These are phyloP conservation scores for Saccharomyces jurei DNA, from an alignment of 805 yeast species.

Conservation along the genomic window DNA sequence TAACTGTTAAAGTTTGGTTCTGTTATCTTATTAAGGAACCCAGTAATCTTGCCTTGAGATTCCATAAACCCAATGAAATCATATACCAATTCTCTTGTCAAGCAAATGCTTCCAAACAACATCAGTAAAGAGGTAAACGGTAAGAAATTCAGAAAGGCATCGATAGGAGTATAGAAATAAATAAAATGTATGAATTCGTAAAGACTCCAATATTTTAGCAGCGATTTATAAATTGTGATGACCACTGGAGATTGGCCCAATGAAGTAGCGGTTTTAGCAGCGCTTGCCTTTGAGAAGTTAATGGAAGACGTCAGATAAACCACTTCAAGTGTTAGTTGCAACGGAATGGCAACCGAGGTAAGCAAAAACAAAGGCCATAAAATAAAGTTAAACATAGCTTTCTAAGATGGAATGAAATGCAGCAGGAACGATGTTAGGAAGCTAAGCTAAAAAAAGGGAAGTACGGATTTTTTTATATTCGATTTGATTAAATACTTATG, in stretches of 20 bases:
- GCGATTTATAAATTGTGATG: conserved; percentile 2
- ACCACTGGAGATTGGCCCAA: background rate
- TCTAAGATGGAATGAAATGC: background rate
- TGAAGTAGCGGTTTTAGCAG: background rate
- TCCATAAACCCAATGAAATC: conserved; percentile 15
- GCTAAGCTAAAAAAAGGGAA: background rate
- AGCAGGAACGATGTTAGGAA: background rate
- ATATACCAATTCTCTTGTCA: conserved; percentile 12
- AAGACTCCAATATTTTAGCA: conserved; percentile 20
- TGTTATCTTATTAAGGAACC: conserved; percentile 8
- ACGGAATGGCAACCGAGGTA: conserved; percentile 17
- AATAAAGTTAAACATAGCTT: background rate
- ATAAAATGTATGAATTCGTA: conserved; percentile 12
- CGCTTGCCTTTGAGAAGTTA: background rate
- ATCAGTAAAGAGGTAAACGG: conserved; percentile 11
- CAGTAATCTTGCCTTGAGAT: conserved; percentile 11
- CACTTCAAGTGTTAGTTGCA: conserved; percentile 19
- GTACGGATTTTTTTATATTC: background rate
- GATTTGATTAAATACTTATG: background rate
- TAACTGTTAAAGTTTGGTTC: conserved; percentile 10
- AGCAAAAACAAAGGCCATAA: conserved; percentile 8
- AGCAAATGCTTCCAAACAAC: conserved; percentile 3
- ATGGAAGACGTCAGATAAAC: conserved; percentile 2
- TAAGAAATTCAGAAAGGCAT: conserved; percentile 5
- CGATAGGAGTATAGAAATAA: conserved; percentile 10